These are phyloP conservation scores for Hordeum marinum DNA, from an alignment of 176 grass and related monocot genomes.

Conservation along the genomic window DNA sequence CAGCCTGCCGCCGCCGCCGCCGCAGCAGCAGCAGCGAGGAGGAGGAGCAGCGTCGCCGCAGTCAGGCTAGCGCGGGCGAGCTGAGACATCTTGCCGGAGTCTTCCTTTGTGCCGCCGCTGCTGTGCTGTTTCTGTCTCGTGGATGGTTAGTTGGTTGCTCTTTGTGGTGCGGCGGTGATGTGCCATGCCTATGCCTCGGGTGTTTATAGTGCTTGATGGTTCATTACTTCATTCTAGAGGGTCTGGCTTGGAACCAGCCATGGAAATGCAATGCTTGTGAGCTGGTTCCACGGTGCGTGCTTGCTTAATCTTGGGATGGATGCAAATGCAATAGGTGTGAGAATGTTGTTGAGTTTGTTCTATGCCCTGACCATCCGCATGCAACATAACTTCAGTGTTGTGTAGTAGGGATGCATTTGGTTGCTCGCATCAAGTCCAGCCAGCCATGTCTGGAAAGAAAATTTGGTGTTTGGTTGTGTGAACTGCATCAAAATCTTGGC, in stretches of 20 bases:
- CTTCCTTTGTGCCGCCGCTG: neutral
- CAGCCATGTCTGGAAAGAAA: no score
- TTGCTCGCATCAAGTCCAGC: no score
- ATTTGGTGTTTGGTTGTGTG: no score
- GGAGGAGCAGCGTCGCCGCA: neutral
- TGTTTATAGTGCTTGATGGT: slow-evolving; percentile 17
- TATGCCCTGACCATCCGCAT: neutral
- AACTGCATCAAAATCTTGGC: no score
- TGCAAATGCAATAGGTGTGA: neutral
- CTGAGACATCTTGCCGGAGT: slow-evolving; percentile 4
- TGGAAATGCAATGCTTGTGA: slow-evolving; percentile 12
- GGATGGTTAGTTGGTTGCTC: neutral
- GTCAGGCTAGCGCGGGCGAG: neutral
- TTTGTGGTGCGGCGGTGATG: neutral
- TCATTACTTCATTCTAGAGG: no score
- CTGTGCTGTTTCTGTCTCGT: neutral
- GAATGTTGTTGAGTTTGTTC: neutral
- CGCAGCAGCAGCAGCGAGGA: neutral
- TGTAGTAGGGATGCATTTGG: no score
- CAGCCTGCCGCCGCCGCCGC: neutral
- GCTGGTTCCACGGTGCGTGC: neutral
- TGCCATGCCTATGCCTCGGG: neutral
- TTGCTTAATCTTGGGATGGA: neutral
- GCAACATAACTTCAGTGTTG: neutral
- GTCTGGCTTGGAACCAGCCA: neutral